Evolutionary conservation across 371 early-diverging fungal genomes (phyloP).

Genomic region (Massospora cicadina): DNA sequence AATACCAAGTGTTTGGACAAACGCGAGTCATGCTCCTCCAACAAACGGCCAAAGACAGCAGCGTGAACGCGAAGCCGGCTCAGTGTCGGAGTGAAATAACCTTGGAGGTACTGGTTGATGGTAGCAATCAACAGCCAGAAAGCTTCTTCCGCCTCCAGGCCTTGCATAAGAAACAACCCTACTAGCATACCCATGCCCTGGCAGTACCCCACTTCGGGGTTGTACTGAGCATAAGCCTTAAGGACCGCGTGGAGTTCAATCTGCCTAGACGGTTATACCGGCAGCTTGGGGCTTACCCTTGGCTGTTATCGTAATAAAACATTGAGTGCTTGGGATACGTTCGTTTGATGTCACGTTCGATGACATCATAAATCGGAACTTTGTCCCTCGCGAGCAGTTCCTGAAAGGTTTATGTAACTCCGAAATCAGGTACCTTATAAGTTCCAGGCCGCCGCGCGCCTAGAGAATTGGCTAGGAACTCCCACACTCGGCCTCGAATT

Average conservation of each 20-base stretch:
- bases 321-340: slow-evolving; percentile 74
- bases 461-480: slow-evolving; percentile 32
- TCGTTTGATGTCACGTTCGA: slow-evolving; percentile 73
- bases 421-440: slow-evolving; percentile 22
- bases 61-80: slow-evolving; percentile 65
- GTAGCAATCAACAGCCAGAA: slow-evolving; percentile 78
- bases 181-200: slow-evolving; percentile 92
- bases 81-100: slow-evolving; percentile 57
- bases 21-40: slow-evolving; percentile 48
- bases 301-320: slow-evolving; percentile 43
- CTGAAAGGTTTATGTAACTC: slow-evolving; percentile 15
- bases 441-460: slow-evolving; percentile 25
- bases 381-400: slow-evolving; percentile 17
- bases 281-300: slow-evolving; percentile 24
- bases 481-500: slow-evolving; percentile 55
- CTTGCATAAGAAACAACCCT: slow-evolving; percentile 78
- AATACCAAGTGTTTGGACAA: slow-evolving; percentile 53
- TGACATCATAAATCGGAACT: slow-evolving; percentile 51
- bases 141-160: slow-evolving; percentile 62
- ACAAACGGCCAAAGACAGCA: slow-evolving; percentile 58
- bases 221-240: slow-evolving; percentile 76
- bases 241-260: slow-evolving; percentile 48
- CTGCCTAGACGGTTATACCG: slow-evolving; percentile 18
- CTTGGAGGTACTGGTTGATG: slow-evolving; percentile 51
- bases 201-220: slow-evolving; percentile 81